These are phyloP conservation scores for Backusella luteola DNA, from an alignment of 192 early-diverging fungal genomes.

Conservation along the genomic window DNA sequence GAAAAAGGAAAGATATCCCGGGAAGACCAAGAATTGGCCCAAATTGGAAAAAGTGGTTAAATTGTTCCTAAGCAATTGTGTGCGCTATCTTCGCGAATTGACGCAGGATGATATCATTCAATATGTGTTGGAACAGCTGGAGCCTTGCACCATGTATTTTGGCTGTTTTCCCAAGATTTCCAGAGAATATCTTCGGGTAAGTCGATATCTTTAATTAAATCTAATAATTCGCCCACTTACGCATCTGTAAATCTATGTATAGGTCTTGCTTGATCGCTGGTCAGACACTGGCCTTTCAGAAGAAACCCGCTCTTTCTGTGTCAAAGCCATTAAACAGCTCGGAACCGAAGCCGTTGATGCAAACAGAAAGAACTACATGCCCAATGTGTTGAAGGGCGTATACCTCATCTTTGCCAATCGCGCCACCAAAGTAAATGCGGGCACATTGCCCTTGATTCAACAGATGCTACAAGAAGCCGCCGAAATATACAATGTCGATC, in stretches of 20 bases:
- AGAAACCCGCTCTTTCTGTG: constrained; percentile 70
- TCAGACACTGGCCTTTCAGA: constrained; percentile 49
- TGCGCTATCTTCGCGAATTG: constrained; percentile 76
- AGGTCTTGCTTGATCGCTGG: constrained; percentile 54
- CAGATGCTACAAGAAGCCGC: constrained; percentile 90
- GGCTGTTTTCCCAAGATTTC: constrained; percentile 78
- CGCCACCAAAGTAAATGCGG: constrained; percentile 68
- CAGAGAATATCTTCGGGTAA: constrained; percentile 75
- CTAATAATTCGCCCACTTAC: no score
- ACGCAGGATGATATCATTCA: constrained; percentile 78
- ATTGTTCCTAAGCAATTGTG: constrained; percentile 68
- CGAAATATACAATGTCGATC: constrained; percentile 79
- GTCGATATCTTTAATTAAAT: background rate
- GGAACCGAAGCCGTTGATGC: constrained; percentile 17
- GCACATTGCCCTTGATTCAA: constrained; percentile 72
- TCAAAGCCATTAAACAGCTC: constrained; percentile 61
- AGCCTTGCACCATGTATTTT: constrained; percentile 73
- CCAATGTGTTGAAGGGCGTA: constrained; percentile 64
- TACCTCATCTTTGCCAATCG: constrained; percentile 77
- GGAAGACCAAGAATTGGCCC: constrained; percentile 21
- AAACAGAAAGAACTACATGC: constrained; percentile 16
- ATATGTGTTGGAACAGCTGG: constrained; percentile 77
- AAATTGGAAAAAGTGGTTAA: constrained; percentile 69
- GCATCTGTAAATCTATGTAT: background rate
- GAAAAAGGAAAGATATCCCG: constrained; percentile 28